Evolutionary conservation across 1,284 basidiomycete genomes (phyloP).

Genomic region (Tremellales sp.): DNA sequence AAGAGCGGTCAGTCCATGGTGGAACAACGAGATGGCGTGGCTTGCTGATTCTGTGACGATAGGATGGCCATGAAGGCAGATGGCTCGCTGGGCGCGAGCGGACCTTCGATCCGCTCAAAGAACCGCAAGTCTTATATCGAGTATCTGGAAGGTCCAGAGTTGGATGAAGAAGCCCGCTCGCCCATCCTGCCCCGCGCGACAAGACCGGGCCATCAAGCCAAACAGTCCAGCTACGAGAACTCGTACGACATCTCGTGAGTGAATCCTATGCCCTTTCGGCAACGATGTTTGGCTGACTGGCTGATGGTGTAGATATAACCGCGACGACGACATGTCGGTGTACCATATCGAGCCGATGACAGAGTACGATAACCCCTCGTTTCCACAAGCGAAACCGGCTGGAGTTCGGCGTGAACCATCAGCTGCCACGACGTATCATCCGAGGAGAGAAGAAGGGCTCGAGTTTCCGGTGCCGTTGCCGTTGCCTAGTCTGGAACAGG

Average conservation of each 20-base stretch:
- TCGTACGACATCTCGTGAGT: constrained; percentile 33
- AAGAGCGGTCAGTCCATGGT: constrained; percentile 57
- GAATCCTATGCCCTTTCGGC: not conserved
- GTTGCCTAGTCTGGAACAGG: too few relatives aligned
- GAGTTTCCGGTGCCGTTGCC: too few relatives aligned
- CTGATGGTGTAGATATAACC: constrained; percentile 15
- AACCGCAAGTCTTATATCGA: constrained; percentile 6
- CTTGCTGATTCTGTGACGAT: not conserved
- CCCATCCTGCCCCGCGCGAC: constrained; percentile 15
- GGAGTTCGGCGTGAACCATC: too few relatives aligned
- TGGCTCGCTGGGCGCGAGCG: not conserved
- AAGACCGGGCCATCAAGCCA: constrained; percentile 3
- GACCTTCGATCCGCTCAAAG: not conserved
- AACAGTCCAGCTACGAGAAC: constrained; percentile 23
- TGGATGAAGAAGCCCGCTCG: constrained; percentile 16
- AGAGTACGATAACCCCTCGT: too few relatives aligned
- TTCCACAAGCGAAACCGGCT: too few relatives aligned
- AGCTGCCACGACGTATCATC: too few relatives aligned
- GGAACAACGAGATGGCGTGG: not conserved
- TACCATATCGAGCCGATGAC: constrained; percentile 22
- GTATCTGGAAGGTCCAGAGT: constrained; percentile 5
- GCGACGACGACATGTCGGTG: constrained; percentile 25
- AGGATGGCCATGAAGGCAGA: constrained; percentile 16
- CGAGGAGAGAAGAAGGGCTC: too few relatives aligned
- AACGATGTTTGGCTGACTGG: not conserved